Percentiles rank a stretch among this genome's conserved stretches.
Evolutionary conservation across 495 filamentous ascomycete genomes (phyloP).

Genomic region (Aspergillus homomorphus): DNA sequence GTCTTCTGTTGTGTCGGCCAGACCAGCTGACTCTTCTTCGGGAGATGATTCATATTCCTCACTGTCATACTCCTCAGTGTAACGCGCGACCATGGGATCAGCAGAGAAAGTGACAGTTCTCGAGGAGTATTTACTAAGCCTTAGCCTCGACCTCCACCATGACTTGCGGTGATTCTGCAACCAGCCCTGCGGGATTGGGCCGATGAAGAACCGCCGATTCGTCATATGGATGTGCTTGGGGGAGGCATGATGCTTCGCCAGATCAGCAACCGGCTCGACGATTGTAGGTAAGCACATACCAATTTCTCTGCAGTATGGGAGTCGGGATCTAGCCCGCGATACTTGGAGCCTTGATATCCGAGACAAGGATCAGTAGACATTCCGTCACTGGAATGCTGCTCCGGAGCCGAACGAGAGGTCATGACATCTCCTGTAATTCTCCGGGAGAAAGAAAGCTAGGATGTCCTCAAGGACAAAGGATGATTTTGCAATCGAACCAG

Average conservation of each 20-base stretch:
- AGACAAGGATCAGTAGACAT: conserved; percentile 20
- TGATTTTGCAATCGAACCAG: background rate
- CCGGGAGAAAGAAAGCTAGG: background rate
- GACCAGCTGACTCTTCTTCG: conserved; percentile 20
- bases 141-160: conserved; percentile 57
- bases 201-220: conserved; percentile 62
- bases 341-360: conserved; percentile 21
- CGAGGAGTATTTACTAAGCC: conserved; percentile 55
- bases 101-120: conserved; percentile 53
- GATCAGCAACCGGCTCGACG: background rate
- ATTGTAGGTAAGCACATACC: conserved; percentile 31
- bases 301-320: conserved; percentile 56
- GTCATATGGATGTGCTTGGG: conserved; percentile 63
- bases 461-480: background rate
- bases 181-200: conserved; percentile 67
- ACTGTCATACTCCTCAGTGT: conserved; percentile 30
- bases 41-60: conserved; percentile 37
- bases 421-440: conserved; percentile 24
- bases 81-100: conserved; percentile 38
- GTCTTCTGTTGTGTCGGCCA: conserved; percentile 20
- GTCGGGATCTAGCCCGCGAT: conserved; percentile 38
- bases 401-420: conserved; percentile 24
- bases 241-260: conserved; percentile 55
- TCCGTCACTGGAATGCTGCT: conserved; percentile 14
- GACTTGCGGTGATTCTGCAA: conserved; percentile 61